Evolutionary conservation across 495 filamentous ascomycete species (phyloP), one percentile per base, ranked within the genome.

Genomic region (Penicillium ucsense): DNA sequence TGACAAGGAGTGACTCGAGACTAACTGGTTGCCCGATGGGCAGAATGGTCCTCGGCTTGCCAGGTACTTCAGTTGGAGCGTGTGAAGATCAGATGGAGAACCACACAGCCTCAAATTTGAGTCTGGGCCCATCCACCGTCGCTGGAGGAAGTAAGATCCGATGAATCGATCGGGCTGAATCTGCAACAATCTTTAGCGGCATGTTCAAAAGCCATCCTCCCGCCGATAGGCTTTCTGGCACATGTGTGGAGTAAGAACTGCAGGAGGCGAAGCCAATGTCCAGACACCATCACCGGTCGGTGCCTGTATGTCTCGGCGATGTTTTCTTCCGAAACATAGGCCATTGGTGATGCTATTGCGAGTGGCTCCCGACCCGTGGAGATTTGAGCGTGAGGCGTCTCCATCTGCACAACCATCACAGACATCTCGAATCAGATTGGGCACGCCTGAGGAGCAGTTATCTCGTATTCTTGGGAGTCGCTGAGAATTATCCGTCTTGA

Each of bases 291-390:
- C 4, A 11, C 6, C 31, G 39, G 28, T 42, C 38, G 32, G 9
- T 43, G 9, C 2, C 33, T 48, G 39, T 37, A 48, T 48, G 46
- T 48, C 46, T 48, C 39, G 38, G 33, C n/a, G 10, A 20, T 20
- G 20, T 12, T 8, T 41, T 29, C 10, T 34, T 48, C 20, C 38
- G 32, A 12, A 6, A 3, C 30, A 3, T 2, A 8, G 4, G 6
- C 27, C 3, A 48, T 42, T 43, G 46, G 46, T 6, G 11, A 41
- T 43, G 39, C 20, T 48, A 6, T 37, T 41, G 37, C 12, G 38
- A 36, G 4, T 11, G 36, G 2, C 20, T 40, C 46, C 39, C 39
- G 39, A 32, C 20, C 9, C 46, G 20, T 20, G 20, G 20, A 20
- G 20, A 20, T 20, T 20, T 20, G 20, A 27, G 32, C 9, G 29